Conservation (phyloP, 1,284 basidiomycete genomes). For the Sporisorium scitamineum region DNA sequence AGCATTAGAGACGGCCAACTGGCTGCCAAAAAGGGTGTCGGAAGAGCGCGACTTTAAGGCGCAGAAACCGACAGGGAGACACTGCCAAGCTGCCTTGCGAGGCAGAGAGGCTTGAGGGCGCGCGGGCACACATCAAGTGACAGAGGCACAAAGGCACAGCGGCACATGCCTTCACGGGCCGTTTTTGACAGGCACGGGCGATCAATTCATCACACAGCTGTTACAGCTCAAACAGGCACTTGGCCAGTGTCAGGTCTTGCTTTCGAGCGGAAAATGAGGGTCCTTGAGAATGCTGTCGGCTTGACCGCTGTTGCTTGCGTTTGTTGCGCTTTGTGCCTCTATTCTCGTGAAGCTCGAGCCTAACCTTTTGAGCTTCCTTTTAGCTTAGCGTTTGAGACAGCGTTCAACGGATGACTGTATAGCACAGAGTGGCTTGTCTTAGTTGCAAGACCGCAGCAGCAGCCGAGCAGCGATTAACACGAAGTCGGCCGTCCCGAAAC, state of each 20-base stretch:
- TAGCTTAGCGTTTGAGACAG: too few species aligned
- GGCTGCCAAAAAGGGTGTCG: not conserved
- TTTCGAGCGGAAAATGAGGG: too few species aligned
- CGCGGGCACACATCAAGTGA: too few species aligned
- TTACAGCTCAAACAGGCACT: not conserved
- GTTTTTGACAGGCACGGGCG: not conserved
- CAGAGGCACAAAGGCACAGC: too few species aligned
- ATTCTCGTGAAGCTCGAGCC: not conserved
- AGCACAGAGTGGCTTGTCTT: too few species aligned
- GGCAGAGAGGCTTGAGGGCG: not conserved
- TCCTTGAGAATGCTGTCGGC: too few species aligned
- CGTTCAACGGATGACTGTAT: too few species aligned
- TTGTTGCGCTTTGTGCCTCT: not conserved
- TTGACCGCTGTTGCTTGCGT: not conserved
- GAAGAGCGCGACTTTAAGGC: not conserved
- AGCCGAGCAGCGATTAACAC: too few species aligned
- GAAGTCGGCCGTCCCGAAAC: too few species aligned
- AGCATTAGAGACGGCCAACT: not conserved
- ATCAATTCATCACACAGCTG: not conserved
- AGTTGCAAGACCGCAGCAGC: too few species aligned
- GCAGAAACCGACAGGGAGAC: not conserved
- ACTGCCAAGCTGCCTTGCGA: not conserved
- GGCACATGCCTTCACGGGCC: too few species aligned
- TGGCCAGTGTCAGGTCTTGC: not conserved
- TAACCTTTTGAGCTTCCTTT: not conserved